phyloP scores from a whole-genome alignment of 345 rosid species.

The Citrus inodora region DNA sequence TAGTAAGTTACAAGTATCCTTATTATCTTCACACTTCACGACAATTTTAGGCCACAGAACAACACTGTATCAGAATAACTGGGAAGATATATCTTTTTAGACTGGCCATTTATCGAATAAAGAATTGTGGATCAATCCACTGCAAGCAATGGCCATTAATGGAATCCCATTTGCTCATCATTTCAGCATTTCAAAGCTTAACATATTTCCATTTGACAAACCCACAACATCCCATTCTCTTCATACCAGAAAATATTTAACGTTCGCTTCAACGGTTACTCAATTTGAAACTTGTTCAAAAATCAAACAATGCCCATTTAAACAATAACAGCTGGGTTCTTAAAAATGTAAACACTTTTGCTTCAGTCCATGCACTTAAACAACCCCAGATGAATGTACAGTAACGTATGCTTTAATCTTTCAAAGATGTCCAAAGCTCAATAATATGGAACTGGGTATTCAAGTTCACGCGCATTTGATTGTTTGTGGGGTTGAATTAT shows the following conservation, averaged over 20 bases:
- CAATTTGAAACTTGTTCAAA: background rate
- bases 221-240: background rate
- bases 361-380: conserved; percentile 3
- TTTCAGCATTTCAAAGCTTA: background rate
- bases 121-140: background rate
- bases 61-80: background rate
- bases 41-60: background rate
- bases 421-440: conserved; percentile 1
- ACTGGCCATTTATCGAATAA: too few relatives aligned
- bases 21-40: too few relatives aligned
- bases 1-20: too few relatives aligned
- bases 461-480: conserved; percentile 9
- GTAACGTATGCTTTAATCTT: conserved; percentile 1
- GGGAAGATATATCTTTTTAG: background rate
- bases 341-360: background rate
- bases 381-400: background rate
- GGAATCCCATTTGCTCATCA: background rate
- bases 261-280: background rate
- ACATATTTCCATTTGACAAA: background rate
- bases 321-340: background rate
- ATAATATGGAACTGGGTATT: background rate
- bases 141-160: background rate
- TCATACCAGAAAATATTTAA: background rate
- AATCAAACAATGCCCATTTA: background rate
- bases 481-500: background rate